Base-by-base conservation (phyloP, 140 eudicot species). In the Ambrosia hybrid region DNA sequence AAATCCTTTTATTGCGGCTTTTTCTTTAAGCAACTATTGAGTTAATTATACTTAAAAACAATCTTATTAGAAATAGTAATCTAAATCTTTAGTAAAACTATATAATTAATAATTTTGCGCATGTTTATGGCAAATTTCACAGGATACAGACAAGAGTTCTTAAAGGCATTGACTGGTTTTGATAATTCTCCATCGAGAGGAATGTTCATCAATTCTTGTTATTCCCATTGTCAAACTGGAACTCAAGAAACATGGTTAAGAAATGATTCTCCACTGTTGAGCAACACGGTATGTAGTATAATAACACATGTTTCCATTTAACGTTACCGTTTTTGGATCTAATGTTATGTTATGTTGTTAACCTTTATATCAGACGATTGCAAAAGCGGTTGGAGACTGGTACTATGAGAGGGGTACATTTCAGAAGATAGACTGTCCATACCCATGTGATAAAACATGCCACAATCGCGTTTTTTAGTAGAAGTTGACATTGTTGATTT, bases 381-480 rank as follows among this genome's bases (percentile, higher is more conserved):
- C 98, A 30, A 82, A 87, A 81, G 98, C 98, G 30, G 92, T 89
- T 26, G 98, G 98, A 39, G 91, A 92, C 75, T 92, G 98, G 97
- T 88, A 59, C 69, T 82, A 70, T 6, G 96, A 91, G 65, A 68
- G 85, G 55, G 85, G 60, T 21, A 75, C 91, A 34, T 91, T 91
- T 68, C 85, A 88, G 56, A 72, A 84, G 83, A 83, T 86, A 17
- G 97, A 88, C 71, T 91, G 97, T 71, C 85, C 93, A 9, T 91
- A 86, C 71, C 97, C 97, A 67, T 91, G 97, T 73, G 96, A 91
- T 58, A 80, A 77, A 77, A 91, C 93, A 13, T 91, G 97, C 65
- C 91, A 83, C 81, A 91, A 88, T 69, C 87, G 90, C 5, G 80
- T 91, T 73, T 91, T 88, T 51, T 92, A 88, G 46, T 79, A 84